Evolutionary conservation across 2,329 filamentous ascomycete species (phyloP).

Genomic region (Xylariaceae sp.): DNA sequence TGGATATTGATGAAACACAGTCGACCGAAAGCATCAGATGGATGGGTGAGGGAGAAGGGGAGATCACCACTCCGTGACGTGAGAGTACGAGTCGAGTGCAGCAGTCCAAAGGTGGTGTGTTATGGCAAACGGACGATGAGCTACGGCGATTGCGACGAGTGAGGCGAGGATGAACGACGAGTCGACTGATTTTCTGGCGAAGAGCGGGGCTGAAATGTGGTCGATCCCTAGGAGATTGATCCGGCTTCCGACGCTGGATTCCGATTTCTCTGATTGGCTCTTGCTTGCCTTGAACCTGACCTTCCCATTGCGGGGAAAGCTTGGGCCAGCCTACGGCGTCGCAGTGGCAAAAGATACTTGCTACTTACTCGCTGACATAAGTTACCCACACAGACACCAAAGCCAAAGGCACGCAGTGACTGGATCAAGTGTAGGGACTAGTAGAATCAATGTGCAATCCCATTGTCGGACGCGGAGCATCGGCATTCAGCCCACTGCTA

Average conservation of each 20-base stretch:
- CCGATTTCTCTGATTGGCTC: conserved; percentile 7
- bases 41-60: conserved; percentile 10
- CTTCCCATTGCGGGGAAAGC: conserved; percentile 14
- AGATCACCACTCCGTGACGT: conserved; percentile 17
- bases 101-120: conserved; percentile 10
- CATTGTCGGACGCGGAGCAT: too few species aligned
- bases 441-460: too few species aligned
- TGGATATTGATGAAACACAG: neutral
- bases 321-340: neutral
- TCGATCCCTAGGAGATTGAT: neutral
- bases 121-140: conserved; percentile 1
- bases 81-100: conserved; percentile 6
- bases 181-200: conserved; percentile 7
- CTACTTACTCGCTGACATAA: too few species aligned
- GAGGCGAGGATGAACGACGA: conserved; percentile 10
- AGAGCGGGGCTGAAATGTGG: conserved; percentile 4
- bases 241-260: too few species aligned
- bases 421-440: too few species aligned
- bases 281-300: conserved; percentile 1
- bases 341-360: too few species aligned
- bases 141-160: conserved; percentile 3
- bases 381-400: too few species aligned
- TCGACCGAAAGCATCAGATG: conserved; percentile 11
- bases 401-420: too few species aligned
- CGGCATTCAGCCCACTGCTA: too few species aligned